phyloP scores from a whole-genome alignment of 2,329 filamentous ascomycete genomes.

The Colletotrichum eleusines region DNA sequence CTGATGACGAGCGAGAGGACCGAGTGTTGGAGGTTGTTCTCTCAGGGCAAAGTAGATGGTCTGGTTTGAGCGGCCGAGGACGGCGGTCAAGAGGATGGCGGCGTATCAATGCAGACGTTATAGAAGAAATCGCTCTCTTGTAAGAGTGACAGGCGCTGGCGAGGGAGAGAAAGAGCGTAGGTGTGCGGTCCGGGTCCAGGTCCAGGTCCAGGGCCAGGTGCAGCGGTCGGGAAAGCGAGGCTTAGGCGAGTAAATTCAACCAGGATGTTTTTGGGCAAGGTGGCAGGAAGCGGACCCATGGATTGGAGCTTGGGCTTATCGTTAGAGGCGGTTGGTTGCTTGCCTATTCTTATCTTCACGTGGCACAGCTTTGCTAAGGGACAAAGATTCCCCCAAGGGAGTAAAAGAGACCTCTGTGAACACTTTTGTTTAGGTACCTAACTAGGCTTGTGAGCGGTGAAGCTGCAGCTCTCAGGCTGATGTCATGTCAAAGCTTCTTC shows the following conservation, averaged over 20 bases:
- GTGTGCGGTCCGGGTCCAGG: not conserved
- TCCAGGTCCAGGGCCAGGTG: constrained; percentile 2
- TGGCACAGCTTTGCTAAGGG: constrained; percentile 26
- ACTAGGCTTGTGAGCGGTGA: constrained; percentile 25
- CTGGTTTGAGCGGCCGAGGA: constrained; percentile 15
- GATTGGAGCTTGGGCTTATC: constrained; percentile 37
- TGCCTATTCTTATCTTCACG: constrained; percentile 37
- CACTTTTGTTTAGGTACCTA: constrained; percentile 15
- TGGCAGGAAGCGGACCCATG: constrained; percentile 39
- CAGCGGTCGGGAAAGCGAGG: constrained; percentile 7
- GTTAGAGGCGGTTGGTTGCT: constrained; percentile 20
- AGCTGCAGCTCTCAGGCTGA: constrained; percentile 23
- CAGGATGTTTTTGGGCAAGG: constrained; percentile 38
- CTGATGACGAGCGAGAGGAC: constrained; percentile 19
- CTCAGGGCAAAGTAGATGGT: constrained; percentile 8
- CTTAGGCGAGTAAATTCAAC: constrained; percentile 33
- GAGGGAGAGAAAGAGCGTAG: constrained; percentile 22
- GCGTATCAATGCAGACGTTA: not conserved
- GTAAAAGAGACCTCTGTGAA: constrained; percentile 1
- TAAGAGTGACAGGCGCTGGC: constrained; percentile 5
- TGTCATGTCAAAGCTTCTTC: constrained; percentile 5
- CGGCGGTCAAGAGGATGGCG: not conserved
- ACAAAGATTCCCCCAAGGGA: not conserved
- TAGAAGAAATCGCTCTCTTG: not conserved
- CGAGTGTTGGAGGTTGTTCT: constrained; percentile 11